phyloP scores from a whole-genome alignment of 1,139 yeast species.

The Candida sanyaensis region DNA sequence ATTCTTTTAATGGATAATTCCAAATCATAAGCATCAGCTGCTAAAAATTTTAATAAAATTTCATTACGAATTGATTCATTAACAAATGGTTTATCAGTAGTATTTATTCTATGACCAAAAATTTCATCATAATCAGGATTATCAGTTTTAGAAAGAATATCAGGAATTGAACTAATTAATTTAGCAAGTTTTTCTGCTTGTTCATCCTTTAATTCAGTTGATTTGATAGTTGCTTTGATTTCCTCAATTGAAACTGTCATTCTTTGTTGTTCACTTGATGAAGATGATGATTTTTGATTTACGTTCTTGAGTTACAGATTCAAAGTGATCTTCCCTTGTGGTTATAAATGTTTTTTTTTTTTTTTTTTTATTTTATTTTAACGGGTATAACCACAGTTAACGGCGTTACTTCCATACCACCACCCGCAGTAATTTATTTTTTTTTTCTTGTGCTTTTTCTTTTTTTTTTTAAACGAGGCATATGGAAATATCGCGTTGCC shows the following conservation, averaged over 20 bases:
- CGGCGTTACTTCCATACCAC: no score
- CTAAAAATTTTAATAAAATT: slow-evolving; percentile 64
- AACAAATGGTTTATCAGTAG: slow-evolving; percentile 43
- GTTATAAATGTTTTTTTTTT: no score
- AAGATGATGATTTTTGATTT: no score
- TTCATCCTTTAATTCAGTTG: slow-evolving; percentile 14
- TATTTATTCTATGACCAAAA: slow-evolving; percentile 69
- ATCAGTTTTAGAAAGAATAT: slow-evolving; percentile 23
- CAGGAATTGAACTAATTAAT: slow-evolving; percentile 24
- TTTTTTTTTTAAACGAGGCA: no score
- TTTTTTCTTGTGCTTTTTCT: no score
- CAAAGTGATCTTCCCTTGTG: no score
- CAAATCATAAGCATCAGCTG: slow-evolving; percentile 65
- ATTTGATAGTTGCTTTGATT: slow-evolving; percentile 13
- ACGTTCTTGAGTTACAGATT: no score
- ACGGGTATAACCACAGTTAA: no score
- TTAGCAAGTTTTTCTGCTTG: slow-evolving; percentile 19
- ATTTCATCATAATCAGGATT: slow-evolving; percentile 70
- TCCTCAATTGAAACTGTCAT: slow-evolving; percentile 2
- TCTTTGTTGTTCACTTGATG: neutral
- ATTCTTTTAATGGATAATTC: slow-evolving; percentile 51
- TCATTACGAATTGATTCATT: slow-evolving; percentile 49
- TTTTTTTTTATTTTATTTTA: no score
- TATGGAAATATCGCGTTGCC: no score
- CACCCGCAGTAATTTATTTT: no score